Evolutionary conservation across 305 asterid genomes (phyloP), one percentile per base, ranked within the genome.

Genomic region (Fraxinus paxiana): DNA sequence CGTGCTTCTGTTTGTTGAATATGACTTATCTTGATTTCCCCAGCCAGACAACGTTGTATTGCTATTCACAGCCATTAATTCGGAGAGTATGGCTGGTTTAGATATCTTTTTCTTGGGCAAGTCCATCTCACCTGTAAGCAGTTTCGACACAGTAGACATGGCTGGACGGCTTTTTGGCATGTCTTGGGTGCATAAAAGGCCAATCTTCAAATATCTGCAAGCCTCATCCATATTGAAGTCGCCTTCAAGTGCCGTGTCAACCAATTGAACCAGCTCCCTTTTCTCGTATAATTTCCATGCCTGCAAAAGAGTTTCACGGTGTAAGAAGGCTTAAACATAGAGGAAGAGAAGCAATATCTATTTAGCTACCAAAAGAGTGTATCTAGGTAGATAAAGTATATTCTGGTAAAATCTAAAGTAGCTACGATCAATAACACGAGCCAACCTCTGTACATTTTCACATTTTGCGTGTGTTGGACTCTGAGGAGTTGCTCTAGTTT

Each of bases 181-280:
- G 30, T 87, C 90, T 87, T 92, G 97, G 82, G 95, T 90, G 89
- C 98, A 92, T 18, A 92, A 9, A 71, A 94, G 92, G 20, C 90
- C 91, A 3, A 90, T 81, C 81, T 90, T 90, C 70, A 90, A 85
- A 77, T 85, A 91, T 76, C 81, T 89, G 88, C 89, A 87, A 61
- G 91, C 93, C 82, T 92, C 97, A 1, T 83, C 91, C 35, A 38
- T 38, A 61, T 83, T 30, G 31, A 87, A 76, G 78, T 85, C 85
- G 28, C 77, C 86, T 59, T 78, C 89, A 13, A 92, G 73, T 12
- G 85, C 77, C 12, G 59, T 63, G 81, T 94, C 98, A 41, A 90
- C 90, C 85, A 94, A 79, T 71, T 91, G 83, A 28, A 73, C 80
- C 63, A 92, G 83, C 81, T 81, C 83, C 5, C 86, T 93, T 72